Evolutionary conservation across 139 green algal species (phyloP).

Genomic region (Penium margaritaceum): DNA sequence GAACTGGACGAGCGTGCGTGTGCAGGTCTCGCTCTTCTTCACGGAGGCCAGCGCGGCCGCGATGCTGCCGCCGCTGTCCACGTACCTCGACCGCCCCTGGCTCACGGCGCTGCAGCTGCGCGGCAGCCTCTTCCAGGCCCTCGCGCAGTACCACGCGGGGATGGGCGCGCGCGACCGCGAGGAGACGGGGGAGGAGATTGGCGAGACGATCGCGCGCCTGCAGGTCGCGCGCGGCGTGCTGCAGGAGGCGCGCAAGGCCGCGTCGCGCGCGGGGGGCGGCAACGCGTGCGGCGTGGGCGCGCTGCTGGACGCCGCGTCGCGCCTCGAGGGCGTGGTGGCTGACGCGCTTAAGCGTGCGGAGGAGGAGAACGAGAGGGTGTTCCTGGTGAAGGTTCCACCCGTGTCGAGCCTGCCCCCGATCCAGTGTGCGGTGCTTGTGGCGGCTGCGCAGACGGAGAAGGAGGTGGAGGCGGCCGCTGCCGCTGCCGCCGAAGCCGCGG

Average conservation of each 20-base stretch:
- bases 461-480: no score
- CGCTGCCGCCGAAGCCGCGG: no score
- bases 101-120: conserved; percentile 35
- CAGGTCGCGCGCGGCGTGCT: conserved; percentile 20
- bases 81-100: conserved; percentile 38
- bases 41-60: conserved; percentile 40
- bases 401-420: conserved; percentile 20
- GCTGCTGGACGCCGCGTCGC: conserved; percentile 23
- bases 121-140: conserved; percentile 30
- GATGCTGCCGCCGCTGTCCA: conserved; percentile 25
- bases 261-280: conserved; percentile 13
- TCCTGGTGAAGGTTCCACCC: conserved; percentile 31
- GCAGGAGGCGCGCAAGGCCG: conserved; percentile 14
- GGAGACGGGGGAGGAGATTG: conserved; percentile 42
- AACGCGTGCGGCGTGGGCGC: no score
- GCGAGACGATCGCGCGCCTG: no score
- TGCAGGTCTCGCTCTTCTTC: conserved; percentile 39
- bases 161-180: conserved; percentile 29
- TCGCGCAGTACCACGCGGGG: conserved; percentile 8
- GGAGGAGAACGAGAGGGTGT: conserved; percentile 43
- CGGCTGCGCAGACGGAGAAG: no score
- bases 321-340: conserved; percentile 23
- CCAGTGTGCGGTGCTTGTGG: conserved; percentile 7
- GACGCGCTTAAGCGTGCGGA: conserved; percentile 24
- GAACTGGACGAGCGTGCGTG: no score